Evolutionary conservation across 805 yeast species (phyloP).

Genomic region (Monosporozyma aerobia): DNA sequence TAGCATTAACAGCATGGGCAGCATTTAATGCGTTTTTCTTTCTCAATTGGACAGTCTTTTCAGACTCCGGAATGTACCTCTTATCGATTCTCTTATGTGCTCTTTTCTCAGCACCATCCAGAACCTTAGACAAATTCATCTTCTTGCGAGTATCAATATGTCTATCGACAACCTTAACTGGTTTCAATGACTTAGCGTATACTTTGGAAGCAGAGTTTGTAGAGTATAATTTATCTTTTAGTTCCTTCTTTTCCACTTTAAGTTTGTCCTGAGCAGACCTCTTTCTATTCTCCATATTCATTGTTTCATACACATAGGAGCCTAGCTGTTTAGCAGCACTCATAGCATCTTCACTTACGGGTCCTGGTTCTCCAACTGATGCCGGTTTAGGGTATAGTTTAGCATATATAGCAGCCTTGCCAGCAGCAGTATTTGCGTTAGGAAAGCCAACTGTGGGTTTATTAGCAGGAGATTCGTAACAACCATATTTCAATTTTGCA

Average conservation of each 20-base stretch:
- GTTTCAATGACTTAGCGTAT: not conserved
- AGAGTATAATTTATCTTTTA: slow-evolving; percentile 1
- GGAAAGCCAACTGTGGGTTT: slow-evolving; percentile 48
- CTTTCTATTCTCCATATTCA: slow-evolving; percentile 24
- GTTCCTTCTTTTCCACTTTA: not conserved
- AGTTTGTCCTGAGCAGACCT: slow-evolving; percentile 33
- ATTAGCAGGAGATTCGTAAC: slow-evolving; percentile 43
- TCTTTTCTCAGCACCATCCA: slow-evolving; percentile 23
- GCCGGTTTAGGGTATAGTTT: slow-evolving; percentile 9
- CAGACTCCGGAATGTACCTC: slow-evolving; percentile 10
- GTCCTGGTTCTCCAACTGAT: not conserved
- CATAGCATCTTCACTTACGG: slow-evolving; percentile 26
- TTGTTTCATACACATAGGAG: slow-evolving; percentile 19
- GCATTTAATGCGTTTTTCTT: slow-evolving; percentile 35
- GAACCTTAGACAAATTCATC: slow-evolving; percentile 22
- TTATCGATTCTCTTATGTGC: slow-evolving; percentile 21
- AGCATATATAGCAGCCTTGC: slow-evolving; percentile 68
- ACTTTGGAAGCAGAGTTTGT: slow-evolving; percentile 3
- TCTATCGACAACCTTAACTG: not conserved
- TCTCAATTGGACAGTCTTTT: not conserved
- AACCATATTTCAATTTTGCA: slow-evolving; percentile 62
- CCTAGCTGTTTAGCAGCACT: slow-evolving; percentile 30
- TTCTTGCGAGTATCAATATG: slow-evolving; percentile 7
- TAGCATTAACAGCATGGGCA: slow-evolving; percentile 31
- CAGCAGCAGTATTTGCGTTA: slow-evolving; percentile 48